Evolutionary conservation across 192 early-diverging fungal genomes (phyloP), one percentile per base, ranked within the genome.

Genomic region (Coemansia sp.): DNA sequence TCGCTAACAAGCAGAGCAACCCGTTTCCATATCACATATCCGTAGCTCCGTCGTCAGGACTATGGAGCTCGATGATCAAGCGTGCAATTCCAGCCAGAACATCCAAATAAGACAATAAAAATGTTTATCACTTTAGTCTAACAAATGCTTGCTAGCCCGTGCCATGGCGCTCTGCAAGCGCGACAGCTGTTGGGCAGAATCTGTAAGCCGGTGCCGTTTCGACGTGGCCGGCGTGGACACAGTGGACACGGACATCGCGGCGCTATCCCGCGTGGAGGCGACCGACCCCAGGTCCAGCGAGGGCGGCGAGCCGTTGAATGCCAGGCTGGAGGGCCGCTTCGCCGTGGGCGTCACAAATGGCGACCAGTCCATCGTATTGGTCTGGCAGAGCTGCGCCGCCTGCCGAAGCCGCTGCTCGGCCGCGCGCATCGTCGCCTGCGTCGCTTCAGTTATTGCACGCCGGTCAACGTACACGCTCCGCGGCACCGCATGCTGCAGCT

Each of bases 21-120:
- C 75, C 75, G 19, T 78, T 78, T 28, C 75, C 75, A 0, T 71
- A 65, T 49, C 75, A 78, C 59, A 78, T 78, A 22, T 46, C 56
- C 16, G 59, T 78, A 3, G 62, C 65, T 0, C 65, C 75, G 8
- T 52, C 58, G 4, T 58, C 75, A 0, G 75, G 75, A 5, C 45
- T 78, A 6, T 78, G 75, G 75, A 65, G 62, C 46, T 71, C 69
- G n/a, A 78, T 78, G 75, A 64, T 78, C 49, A 78, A 78, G 33
- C 64, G 75, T 0, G 75, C 75, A 14, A 78, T 78, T 12, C 69
- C 62, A 18, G 69, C 75, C 2, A 52, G 64, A 27, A 51, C 52
- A 1, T 58, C 58, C 11, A 67, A 54, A 32, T 5, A 16, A 24
- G 2, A 18, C 12, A 48, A 25, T 27, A 25, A 24, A 11, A 48